These are phyloP conservation scores for Colletotrichum magnum DNA, from an alignment of 2,329 filamentous ascomycete genomes.

Conservation along the genomic window DNA sequence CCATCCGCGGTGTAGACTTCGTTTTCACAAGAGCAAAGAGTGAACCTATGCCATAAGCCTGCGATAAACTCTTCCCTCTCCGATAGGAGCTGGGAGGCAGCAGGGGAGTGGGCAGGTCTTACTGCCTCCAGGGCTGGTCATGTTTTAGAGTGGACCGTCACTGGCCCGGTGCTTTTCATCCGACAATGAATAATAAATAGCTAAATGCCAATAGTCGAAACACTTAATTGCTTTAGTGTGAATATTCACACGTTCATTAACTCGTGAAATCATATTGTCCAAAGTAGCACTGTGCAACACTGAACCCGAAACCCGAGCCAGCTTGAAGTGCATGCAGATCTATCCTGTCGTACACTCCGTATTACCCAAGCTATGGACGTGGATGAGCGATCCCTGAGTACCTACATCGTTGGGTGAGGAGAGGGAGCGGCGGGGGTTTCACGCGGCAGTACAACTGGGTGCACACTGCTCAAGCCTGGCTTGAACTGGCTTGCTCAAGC, in stretches of 20 bases:
- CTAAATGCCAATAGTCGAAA: not conserved
- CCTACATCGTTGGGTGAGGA: not conserved
- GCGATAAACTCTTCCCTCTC: too few species aligned
- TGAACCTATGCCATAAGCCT: too few species aligned
- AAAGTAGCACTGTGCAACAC: constrained; percentile 6
- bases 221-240: not conserved
- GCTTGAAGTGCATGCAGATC: constrained; percentile 3
- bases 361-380: constrained; percentile 9
- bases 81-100: too few species aligned
- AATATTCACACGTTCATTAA: constrained; percentile 17
- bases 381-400: not conserved
- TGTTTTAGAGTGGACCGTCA: too few species aligned
- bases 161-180: too few species aligned
- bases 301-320: not conserved
- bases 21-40: too few species aligned
- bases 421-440: not conserved
- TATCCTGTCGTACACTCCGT: not conserved
- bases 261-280: constrained; percentile 40
- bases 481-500: constrained; percentile 72
- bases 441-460: not conserved
- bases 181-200: too few species aligned
- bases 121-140: too few species aligned
- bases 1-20: too few species aligned
- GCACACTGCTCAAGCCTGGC: constrained; percentile 51
- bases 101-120: too few species aligned